A percentile compares a stretch with the other conserved stretches of the same genome.
Conservation (phyloP, 805 yeast species). For the Nakazawaea sp. region DNA sequence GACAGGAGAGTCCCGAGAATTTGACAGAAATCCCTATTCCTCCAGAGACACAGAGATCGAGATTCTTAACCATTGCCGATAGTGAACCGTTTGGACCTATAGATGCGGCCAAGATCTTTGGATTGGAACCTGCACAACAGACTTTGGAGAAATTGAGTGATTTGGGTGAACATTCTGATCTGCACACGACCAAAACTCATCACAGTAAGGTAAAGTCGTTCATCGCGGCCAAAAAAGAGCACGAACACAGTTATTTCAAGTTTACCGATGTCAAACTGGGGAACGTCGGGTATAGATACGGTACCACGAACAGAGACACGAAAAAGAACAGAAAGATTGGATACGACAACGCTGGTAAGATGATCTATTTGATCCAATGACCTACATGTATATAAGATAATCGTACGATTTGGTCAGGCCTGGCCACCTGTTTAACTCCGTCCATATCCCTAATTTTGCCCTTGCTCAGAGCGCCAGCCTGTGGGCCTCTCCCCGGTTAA, state of each 20-base stretch:
- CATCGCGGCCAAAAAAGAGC: constrained; percentile 30
- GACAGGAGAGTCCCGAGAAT: constrained; percentile 50
- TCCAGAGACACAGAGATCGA: constrained; percentile 68
- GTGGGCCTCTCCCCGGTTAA: no score
- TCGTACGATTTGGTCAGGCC: neutral
- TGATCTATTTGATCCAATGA: constrained; percentile 23
- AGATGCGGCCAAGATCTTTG: constrained; percentile 84
- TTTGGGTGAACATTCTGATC: constrained; percentile 43
- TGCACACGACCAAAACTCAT: constrained; percentile 17
- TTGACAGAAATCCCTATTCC: constrained; percentile 94
- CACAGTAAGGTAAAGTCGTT: constrained; percentile 29
- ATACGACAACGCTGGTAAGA: constrained; percentile 62
- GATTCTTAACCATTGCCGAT: constrained; percentile 87
- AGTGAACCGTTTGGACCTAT: constrained; percentile 93
- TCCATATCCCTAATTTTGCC: no score
- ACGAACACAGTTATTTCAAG: constrained; percentile 61
- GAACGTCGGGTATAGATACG: constrained; percentile 81
- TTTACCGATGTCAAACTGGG: constrained; percentile 79
- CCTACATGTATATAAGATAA: neutral
- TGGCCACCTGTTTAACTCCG: no score
- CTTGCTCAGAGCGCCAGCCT: no score
- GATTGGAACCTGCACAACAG: constrained; percentile 79
- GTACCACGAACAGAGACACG: constrained; percentile 84
- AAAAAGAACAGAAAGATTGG: constrained; percentile 77
- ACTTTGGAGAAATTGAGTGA: constrained; percentile 66